Evolutionary conservation across 768 basidiomycete species (phyloP).

Genomic region (Suillus spraguei): DNA sequence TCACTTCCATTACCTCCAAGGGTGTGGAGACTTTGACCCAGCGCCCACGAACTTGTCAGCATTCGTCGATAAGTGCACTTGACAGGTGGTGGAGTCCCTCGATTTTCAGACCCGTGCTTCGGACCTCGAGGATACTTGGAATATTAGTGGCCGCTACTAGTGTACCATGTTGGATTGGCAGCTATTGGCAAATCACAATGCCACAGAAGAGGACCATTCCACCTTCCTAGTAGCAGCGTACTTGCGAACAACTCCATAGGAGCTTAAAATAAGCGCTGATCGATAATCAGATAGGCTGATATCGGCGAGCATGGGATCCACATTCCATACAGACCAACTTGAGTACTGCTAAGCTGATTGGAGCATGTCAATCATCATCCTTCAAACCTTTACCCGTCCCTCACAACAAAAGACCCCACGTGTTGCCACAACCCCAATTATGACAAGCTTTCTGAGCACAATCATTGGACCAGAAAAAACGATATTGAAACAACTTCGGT

Average conservation of each 20-base stretch:
- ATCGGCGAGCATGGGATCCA: not conserved
- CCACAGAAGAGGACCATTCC: not conserved
- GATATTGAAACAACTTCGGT: not conserved
- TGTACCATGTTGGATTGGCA: not conserved
- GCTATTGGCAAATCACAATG: not conserved
- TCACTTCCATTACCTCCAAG: not conserved
- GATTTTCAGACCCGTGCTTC: not conserved
- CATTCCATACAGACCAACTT: too few species aligned
- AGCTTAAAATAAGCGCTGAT: not conserved
- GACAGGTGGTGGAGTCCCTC: not conserved
- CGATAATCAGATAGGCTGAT: not conserved
- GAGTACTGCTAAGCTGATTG: not conserved
- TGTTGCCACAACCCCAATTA: not conserved
- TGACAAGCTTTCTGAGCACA: not conserved
- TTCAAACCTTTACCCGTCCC: not conserved
- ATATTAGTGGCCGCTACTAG: not conserved
- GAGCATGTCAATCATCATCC: not conserved
- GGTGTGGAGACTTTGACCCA: not conserved
- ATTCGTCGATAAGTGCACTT: not conserved
- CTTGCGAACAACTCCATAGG: not conserved
- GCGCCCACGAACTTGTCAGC: not conserved
- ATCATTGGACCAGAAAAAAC: not conserved
- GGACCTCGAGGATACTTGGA: slow-evolving; percentile 4
- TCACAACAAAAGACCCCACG: not conserved
- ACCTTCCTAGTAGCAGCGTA: not conserved